Percentiles rank a stretch among this genome's conserved stretches.
Evolutionary conservation across 768 basidiomycete species (phyloP).

Genomic region (Mycena metata): DNA sequence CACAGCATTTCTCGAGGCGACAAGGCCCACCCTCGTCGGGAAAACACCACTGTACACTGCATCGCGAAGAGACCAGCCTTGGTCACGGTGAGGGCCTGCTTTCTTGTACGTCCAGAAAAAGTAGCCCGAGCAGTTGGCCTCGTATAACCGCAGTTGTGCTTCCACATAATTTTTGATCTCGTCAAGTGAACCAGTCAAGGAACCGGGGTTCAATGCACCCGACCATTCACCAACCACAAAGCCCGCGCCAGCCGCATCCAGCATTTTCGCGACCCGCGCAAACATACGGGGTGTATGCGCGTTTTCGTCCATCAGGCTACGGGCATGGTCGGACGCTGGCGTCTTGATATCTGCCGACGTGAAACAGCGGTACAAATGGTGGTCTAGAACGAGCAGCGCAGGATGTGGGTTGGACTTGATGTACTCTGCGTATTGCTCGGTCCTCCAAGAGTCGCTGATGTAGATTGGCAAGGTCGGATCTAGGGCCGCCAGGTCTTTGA

Average conservation of each 20-base stretch:
- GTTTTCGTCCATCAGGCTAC: constrained; percentile 56
- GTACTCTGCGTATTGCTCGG: constrained; percentile 72
- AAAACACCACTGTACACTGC: constrained; percentile 74
- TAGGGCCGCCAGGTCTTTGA: constrained; percentile 64
- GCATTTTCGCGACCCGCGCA: constrained; percentile 47
- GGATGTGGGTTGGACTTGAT: constrained; percentile 48
- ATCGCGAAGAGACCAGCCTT: constrained; percentile 81
- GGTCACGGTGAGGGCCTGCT: constrained; percentile 67
- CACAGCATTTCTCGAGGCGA: constrained; percentile 41
- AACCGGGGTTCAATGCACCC: constrained; percentile 77
- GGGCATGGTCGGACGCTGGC: constrained; percentile 67
- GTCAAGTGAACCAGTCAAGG: constrained; percentile 55
- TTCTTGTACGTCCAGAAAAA: constrained; percentile 93
- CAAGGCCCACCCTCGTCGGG: constrained; percentile 64
- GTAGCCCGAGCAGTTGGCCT: constrained; percentile 75
- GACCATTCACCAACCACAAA: constrained; percentile 87
- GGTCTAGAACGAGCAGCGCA: constrained; percentile 74
- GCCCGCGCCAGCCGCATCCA: constrained; percentile 52
- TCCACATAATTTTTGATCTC: constrained; percentile 64
- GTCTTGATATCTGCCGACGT: constrained; percentile 69
- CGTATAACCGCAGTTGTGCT: constrained; percentile 77
- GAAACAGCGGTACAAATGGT: constrained; percentile 89
- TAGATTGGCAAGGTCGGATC: constrained; percentile 76
- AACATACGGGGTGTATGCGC: constrained; percentile 58
- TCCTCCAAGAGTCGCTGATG: constrained; percentile 82